Base-by-base conservation (phyloP, 345 rosid genomes). In the Pistacia vera region DNA sequence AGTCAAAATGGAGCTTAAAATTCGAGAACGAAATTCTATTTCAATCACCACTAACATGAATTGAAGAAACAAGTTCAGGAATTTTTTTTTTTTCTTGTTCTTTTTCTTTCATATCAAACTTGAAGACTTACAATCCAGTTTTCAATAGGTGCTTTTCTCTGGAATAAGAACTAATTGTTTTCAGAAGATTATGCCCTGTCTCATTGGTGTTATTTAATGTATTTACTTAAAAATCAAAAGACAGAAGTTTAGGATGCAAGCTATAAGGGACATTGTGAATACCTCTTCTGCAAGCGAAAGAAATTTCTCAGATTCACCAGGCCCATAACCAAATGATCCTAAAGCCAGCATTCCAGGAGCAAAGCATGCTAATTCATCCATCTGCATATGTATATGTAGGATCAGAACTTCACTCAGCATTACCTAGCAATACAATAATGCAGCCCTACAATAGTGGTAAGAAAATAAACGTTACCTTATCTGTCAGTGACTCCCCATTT, bases 301-400 rank as follows among this genome's bases (percentile, higher is more conserved):
- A 74, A 90, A 81, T 71, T 87, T 94, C 77, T 89, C 77, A 68
- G 93, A 87, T n/a, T 96, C 97, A 2, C 75, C 92, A 66, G 94
- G 88, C 22, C 81, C 97, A 82, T 92, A 92, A 69, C 95, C 98
- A 77, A 77, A 81, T 4, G 98, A 91, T 86, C 99, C 99, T 82
- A 96, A 85, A 83, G 97, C 99, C 81, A 96, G 76, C 98, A 96
- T 96, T 83, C 99, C 99, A 17, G 99, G 98, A 80, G 92, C 97
- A 87, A 96, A 96, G 89, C 99, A 96, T 12, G 99, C 99, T 75
- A 96, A 80, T 81, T 96, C 99, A 87, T 96, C 99, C 99, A 96
- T 96, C 99, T 96, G 85, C 84, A 80, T 54, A 5, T 25, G 1
- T 44, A 66, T 33, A 60, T 71, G 18, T 46, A 66, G 66, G 52